Conservation (phyloP, 176 grass and related monocot species). For the Aegilops umbellulata region DNA sequence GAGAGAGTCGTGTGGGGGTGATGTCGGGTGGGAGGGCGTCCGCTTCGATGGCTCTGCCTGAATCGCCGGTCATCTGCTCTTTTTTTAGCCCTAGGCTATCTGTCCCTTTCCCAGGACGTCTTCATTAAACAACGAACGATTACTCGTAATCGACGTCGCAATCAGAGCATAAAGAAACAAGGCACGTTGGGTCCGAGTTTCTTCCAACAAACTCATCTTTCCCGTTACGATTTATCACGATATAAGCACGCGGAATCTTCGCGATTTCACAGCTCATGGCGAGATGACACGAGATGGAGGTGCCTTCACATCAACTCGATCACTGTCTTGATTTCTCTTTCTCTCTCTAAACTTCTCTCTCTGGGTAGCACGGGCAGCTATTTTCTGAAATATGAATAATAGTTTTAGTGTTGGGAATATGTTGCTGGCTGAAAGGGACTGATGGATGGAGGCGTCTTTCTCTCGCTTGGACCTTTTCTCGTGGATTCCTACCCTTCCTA, state of each 20-base stretch:
- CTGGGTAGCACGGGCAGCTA: not conserved
- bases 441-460: not conserved
- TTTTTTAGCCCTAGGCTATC: not conserved
- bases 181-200: not conserved
- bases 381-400: not conserved
- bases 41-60: too few relatives aligned
- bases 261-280: too few relatives aligned
- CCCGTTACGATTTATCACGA: not conserved
- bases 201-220: not conserved
- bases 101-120: not conserved
- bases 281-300: not conserved
- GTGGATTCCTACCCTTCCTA: not conserved
- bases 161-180: not conserved
- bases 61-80: too few relatives aligned
- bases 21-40: too few relatives aligned
- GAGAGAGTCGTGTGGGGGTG: too few relatives aligned
- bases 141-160: not conserved
- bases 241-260: too few relatives aligned
- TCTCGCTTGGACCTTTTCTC: not conserved
- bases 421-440: constrained; percentile 25
- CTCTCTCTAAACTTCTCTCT: constrained; percentile 2
- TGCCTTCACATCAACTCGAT: constrained; percentile 22
- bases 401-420: not conserved
- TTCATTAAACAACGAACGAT: not conserved
- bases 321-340: constrained; percentile 10